A percentile compares a stretch with the other conserved stretches of the same genome.
phyloP scores from a whole-genome alignment of 345 rosid species.

The Brassica incana region DNA sequence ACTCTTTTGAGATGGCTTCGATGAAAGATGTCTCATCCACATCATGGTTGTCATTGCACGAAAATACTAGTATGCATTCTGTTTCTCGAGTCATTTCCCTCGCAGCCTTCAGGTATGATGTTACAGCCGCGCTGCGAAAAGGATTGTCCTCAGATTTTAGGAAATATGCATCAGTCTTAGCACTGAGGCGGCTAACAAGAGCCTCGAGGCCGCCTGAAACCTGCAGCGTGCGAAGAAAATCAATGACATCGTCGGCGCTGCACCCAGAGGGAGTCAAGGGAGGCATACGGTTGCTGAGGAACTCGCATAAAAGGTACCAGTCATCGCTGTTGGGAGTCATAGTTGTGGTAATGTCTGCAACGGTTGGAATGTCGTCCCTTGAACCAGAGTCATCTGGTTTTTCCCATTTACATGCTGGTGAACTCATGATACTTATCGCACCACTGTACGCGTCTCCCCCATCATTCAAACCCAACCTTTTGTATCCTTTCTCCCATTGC shows the following conservation, averaged over 20 bases:
- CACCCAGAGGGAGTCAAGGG: neutral
- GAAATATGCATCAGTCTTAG: neutral
- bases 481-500: neutral
- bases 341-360: neutral
- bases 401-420: neutral
- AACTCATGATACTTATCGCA: neutral
- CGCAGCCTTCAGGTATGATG: neutral
- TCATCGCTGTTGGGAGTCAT: slow-evolving; percentile 40
- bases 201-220: neutral
- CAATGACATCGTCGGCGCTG: neutral
- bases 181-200: neutral
- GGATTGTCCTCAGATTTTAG: neutral
- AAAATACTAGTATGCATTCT: slow-evolving; percentile 4
- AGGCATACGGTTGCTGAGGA: slow-evolving; percentile 9
- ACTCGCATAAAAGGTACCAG: slow-evolving; percentile 67
- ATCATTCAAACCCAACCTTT: neutral
- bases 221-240: slow-evolving; percentile 3
- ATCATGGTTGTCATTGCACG: slow-evolving; percentile 12
- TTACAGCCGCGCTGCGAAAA: slow-evolving; percentile 5
- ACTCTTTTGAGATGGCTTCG: neutral
- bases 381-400: neutral
- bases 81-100: neutral
- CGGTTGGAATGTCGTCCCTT: neutral
- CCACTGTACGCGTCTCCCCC: neutral
- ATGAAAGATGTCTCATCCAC: slow-evolving; percentile 16